Evolutionary conservation across 1,284 basidiomycete genomes (phyloP).

Genomic region (Rhodotorula sp.): DNA sequence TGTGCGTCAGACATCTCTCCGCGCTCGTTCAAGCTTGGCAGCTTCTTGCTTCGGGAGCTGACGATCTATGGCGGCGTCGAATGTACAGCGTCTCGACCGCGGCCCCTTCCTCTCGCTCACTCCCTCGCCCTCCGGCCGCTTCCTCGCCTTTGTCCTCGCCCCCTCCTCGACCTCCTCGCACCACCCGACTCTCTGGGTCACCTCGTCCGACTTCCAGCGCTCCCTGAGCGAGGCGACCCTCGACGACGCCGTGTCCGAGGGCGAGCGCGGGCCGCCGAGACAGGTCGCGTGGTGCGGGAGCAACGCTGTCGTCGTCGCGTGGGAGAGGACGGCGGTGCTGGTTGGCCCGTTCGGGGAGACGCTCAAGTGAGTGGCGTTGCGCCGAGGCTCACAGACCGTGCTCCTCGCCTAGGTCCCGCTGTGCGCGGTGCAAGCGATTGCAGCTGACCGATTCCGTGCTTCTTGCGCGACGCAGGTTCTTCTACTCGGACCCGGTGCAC

Average conservation of each 20-base stretch:
- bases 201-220: slow-evolving; percentile 86
- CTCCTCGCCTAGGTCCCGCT: neutral
- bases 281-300: slow-evolving; percentile 95
- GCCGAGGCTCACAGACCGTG: slow-evolving; percentile 54
- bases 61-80: slow-evolving; percentile 61
- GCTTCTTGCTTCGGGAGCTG: no score
- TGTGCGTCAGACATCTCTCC: slow-evolving; percentile 42
- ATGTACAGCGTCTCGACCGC: slow-evolving; percentile 77
- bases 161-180: slow-evolving; percentile 72
- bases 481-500: slow-evolving; percentile 73
- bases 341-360: slow-evolving; percentile 91
- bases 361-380: slow-evolving; percentile 64
- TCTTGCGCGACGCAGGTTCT: slow-evolving; percentile 60
- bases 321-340: slow-evolving; percentile 75
- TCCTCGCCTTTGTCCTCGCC: slow-evolving; percentile 82
- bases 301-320: slow-evolving; percentile 86
- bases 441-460: neutral
- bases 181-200: slow-evolving; percentile 69
- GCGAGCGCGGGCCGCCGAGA: slow-evolving; percentile 46
- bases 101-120: slow-evolving; percentile 86
- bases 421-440: no score
- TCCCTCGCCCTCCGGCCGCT: slow-evolving; percentile 89
- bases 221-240: slow-evolving; percentile 83
- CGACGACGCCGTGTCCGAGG: slow-evolving; percentile 43
- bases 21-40: neutral